Conservation (phyloP, 2,329 filamentous ascomycete species). For the Alternaria hordeiaustralica region DNA sequence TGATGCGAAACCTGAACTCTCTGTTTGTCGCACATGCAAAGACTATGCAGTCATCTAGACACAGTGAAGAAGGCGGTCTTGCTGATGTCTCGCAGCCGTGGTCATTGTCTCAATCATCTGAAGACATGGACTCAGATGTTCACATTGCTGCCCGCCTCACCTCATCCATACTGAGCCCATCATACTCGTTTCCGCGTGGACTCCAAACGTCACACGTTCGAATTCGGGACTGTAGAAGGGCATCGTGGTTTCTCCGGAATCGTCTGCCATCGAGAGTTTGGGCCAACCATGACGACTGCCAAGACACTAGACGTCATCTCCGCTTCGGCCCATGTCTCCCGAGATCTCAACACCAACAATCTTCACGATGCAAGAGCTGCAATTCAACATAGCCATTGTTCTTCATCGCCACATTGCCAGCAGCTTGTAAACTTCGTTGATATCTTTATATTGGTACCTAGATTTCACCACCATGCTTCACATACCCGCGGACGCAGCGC, state of each 20-base stretch:
- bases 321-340: not conserved
- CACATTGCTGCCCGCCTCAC: not conserved
- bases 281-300: not conserved
- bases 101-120: not conserved
- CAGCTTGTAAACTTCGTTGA: not conserved
- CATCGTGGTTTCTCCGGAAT: not conserved
- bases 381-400: not conserved
- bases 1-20: not conserved
- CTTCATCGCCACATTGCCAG: not conserved
- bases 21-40: not conserved
- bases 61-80: not conserved
- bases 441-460: not conserved
- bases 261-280: not conserved
- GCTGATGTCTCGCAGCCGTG: not conserved
- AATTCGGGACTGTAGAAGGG: not conserved
- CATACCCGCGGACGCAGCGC: not conserved
- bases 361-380: not conserved
- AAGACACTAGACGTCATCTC: not conserved
- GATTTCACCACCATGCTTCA: not conserved
- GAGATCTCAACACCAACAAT: not conserved
- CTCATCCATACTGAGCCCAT: not conserved
- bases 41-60: not conserved
- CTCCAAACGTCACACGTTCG: not conserved
- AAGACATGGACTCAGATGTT: not conserved
- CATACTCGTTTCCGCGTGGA: not conserved